These are phyloP conservation scores for Metarhizium robertsii DNA, from an alignment of 2,329 filamentous ascomycete species.

Conservation along the genomic window DNA sequence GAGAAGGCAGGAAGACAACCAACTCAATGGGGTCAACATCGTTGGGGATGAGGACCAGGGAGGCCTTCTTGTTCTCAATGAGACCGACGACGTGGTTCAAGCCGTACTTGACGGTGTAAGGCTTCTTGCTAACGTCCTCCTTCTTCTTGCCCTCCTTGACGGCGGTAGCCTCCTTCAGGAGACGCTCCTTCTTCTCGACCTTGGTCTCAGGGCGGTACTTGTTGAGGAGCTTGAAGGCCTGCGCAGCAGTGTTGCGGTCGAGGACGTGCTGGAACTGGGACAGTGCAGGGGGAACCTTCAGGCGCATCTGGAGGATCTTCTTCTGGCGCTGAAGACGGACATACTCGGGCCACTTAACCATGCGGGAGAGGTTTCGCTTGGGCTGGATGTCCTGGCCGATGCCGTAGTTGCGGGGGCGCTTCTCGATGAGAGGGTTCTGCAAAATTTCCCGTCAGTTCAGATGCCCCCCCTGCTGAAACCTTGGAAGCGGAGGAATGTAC, in stretches of 20 bases:
- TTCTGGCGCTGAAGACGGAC: slow-evolving; percentile 90
- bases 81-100: slow-evolving; percentile 98
- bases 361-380: slow-evolving; percentile 87
- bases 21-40: slow-evolving; percentile 99
- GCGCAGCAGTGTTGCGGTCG: slow-evolving; percentile 91
- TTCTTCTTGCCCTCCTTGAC: slow-evolving; percentile 99
- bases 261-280: slow-evolving; percentile 97
- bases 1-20: slow-evolving; percentile 96
- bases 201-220: slow-evolving; percentile 99
- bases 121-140: slow-evolving; percentile 99
- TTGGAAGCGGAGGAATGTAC: slow-evolving; percentile 25
- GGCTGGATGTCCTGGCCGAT: slow-evolving; percentile 99
- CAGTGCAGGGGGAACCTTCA: slow-evolving; percentile 97
- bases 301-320: slow-evolving; percentile 95
- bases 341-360: slow-evolving; percentile 99
- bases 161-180: slow-evolving; percentile 95
- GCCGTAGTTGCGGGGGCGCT: slow-evolving; percentile 93
- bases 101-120: slow-evolving; percentile 98
- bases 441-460: background rate
- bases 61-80: slow-evolving; percentile 99
- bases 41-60: slow-evolving; percentile 96
- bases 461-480: background rate
- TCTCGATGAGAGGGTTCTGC: slow-evolving; percentile 99
- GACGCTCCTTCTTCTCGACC: slow-evolving; percentile 99
- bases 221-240: slow-evolving; percentile 98